phyloP scores from a whole-genome alignment of 2,329 filamentous ascomycete genomes.

The Aspergillus aculeatus region DNA sequence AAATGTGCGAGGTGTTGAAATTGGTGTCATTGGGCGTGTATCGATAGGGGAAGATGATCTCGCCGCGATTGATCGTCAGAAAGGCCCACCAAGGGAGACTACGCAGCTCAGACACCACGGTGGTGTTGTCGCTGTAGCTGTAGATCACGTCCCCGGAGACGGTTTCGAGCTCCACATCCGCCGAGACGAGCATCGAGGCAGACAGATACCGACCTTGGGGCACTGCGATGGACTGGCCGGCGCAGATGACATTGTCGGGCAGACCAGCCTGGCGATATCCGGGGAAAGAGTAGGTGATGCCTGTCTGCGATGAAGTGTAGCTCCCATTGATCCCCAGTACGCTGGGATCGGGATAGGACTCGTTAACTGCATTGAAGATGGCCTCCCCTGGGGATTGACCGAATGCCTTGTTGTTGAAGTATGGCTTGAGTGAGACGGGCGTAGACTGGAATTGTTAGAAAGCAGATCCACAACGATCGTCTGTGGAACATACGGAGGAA shows the following conservation, averaged over 20 bases:
- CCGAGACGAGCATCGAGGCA: not conserved
- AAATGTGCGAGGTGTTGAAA: slow-evolving; percentile 6
- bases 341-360: not conserved
- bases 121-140: not conserved
- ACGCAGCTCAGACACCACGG: not conserved
- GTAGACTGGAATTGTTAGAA: no score
- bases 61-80: slow-evolving; percentile 2
- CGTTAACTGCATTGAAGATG: not conserved
- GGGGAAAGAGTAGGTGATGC: not conserved
- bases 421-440: not conserved
- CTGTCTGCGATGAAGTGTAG: not conserved
- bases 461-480: no score
- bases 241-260: not conserved
- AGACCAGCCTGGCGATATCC: not conserved
- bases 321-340: not conserved
- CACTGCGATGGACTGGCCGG: not conserved
- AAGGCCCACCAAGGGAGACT: slow-evolving; percentile 4
- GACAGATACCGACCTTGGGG: not conserved
- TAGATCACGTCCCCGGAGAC: slow-evolving; percentile 2
- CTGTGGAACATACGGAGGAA: no score
- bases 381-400: not conserved
- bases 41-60: slow-evolving; percentile 4
- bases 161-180: not conserved
- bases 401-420: slow-evolving; percentile 5
- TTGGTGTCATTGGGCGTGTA: slow-evolving; percentile 1